Base-by-base conservation (phyloP, 352 stramenopile species). In the Phytophthora rubi region DNA sequence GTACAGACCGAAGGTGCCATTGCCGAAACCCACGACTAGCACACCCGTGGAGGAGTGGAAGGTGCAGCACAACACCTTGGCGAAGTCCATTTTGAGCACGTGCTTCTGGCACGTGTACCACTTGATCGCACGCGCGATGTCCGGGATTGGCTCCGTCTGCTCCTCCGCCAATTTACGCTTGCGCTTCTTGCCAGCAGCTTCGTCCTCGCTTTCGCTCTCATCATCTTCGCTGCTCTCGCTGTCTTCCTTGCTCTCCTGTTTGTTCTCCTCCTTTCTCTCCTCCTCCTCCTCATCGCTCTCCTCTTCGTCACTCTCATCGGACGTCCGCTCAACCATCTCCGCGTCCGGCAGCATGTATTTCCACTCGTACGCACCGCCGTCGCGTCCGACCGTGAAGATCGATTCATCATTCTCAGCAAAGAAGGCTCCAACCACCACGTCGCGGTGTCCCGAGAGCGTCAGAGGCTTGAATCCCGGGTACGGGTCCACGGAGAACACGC, bases 1-100 rank as follows among this genome's bases (percentile, higher is more conserved):
- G 81, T 99, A 99, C 23, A 99, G 83, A 6, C 96, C 97, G 73
- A 99, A 99, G 26, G 99, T 94, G 64, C 98, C 98, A 59, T 97
- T 98, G 57, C 90, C 92, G 81, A 99, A 99, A 44, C 97, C 98
- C 18, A 99, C 88, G 10, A 98, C 90, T 9, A 99, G 87, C 53
- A 99, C 76, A 2, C 88, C 83, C 6, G 84, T 81, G 39, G 65
- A 71, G 4, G 88, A 83, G 70, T 98, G 97, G 71, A 98, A 98
- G 8, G 89, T 96, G 51, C 85, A 95, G 59, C 88, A 96, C 26
- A 92, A 56, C 53, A 98, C 88, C 71, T 94, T 95, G 55, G 92
- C 90, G 58, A 86, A 95, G 61, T 97, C 89, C 86, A 94, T 96
- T 68, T 97, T 96, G 70, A 97, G 83, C 33, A 95, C 86, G 55